A percentile compares a stretch with the other conserved stretches of the same genome.
Evolutionary conservation across 169 alveolate genomes (phyloP).

Genomic region (Eimeria sp.): DNA sequence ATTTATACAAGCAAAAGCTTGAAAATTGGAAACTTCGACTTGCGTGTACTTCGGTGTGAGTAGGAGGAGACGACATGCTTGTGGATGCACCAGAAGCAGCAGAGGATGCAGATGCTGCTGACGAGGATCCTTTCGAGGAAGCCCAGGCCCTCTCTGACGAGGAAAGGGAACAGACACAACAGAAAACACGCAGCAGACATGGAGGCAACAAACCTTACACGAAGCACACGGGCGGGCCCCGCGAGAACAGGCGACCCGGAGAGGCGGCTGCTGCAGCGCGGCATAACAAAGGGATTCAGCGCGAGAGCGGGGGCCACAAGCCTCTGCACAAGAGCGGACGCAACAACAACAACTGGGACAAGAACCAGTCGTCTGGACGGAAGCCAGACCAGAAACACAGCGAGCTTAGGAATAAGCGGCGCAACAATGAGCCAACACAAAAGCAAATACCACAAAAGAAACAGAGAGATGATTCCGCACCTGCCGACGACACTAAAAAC

Average conservation of each 20-base stretch:
- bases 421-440: neutral
- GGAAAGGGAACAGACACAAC: neutral
- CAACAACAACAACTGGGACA: slow-evolving; percentile 8
- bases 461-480: neutral
- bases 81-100: slow-evolving; percentile 34
- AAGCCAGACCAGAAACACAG: neutral
- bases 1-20: neutral
- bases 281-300: slow-evolving; percentile 1
- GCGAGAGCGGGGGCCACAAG: neutral
- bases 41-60: neutral
- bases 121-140: slow-evolving; percentile 48
- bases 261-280: neutral
- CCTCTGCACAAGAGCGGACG: neutral
- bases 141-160: slow-evolving; percentile 59
- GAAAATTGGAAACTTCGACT: neutral
- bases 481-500: neutral
- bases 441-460: neutral
- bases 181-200: neutral
- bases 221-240: neutral
- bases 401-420: neutral
- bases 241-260: neutral
- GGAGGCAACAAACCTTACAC: neutral
- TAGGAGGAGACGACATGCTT: slow-evolving; percentile 68
- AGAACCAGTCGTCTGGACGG: neutral
- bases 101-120: slow-evolving; percentile 16